Evolutionary conservation across 1,139 yeast species (phyloP), one percentile per base, ranked within the genome.

Genomic region (Candida pseudocylindracea): DNA sequence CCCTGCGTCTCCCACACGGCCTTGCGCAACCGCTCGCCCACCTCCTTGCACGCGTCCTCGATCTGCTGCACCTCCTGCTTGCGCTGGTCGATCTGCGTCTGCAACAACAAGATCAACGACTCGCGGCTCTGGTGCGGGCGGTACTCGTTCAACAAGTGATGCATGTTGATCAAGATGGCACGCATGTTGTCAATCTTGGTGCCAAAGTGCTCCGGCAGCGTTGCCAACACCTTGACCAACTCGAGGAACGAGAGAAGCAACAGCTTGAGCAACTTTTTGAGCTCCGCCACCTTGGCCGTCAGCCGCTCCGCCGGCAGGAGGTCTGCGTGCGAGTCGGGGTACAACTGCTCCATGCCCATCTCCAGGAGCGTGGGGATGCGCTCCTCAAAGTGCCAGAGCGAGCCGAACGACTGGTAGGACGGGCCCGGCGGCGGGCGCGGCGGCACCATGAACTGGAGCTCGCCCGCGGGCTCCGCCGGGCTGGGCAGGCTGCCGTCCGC

Each of bases 41-140:
- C 66, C 7, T 63, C 61, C 3, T 39, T 41, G 36, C 68, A 57
- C 3, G 59, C 62, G 24, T 45, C 48, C 30, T 68, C 64, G 26
- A 72, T 68, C 29, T 55, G 50, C 24, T 48, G 49, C n/a, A 71
- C 70, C 41, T 72, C 79, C 8, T 46, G 44, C 37, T 51, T 55
- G 41, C 72, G 72, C 30, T 54, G 49, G 32, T 62, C 70, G 25
- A 74, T 60, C 43, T 72, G 76, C 34, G 69, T 72, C 43, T 67
- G 71, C 48, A 81, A 55, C 35, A 78, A 54, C 62, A 73, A 59
- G 32, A 78, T 73, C 41, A 81, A 60, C 37, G 81, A 72, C 43
- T 81, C 93, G 31, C 93, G 59, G 7, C 85, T 72, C 46, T 81
- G 94, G 48, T 81, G 93, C 0, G 93, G 93, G 36, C 93, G 57